Base-by-base conservation (phyloP, 2,329 filamentous ascomycete genomes). In the Polytolypa hystricis region DNA sequence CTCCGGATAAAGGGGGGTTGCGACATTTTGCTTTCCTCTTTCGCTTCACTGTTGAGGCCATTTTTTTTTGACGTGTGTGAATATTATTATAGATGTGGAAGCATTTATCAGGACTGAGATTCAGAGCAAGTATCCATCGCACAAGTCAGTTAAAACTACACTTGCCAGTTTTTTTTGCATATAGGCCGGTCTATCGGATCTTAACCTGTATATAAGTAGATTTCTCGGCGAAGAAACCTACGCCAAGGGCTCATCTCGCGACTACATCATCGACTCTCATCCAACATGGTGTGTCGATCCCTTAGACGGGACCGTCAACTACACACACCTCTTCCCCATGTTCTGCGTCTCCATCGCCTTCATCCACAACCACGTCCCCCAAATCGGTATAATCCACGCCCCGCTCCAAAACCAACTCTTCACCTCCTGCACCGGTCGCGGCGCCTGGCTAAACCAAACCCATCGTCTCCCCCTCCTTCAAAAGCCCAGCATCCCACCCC, bases 201-300 rank as follows among this genome's bases (percentile, higher is more conserved):
- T n/a, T n/a, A n/a, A n/a, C n/a, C n/a, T n/a, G n/a, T n/a, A n/a
- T n/a, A n/a, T 25, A 7, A n/a, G 21, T 17, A 81, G 78, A 32
- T 87, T 87, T 55, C 68, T 86, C 25, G 81, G 82, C 42, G 82
- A 87, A 58, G 82, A 87, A 55, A 74, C 74, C 0, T 86, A 86
- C 55, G 79, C 77, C 29, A 75, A 77, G 49, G 76, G 79, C 25
- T 54, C 71, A 17, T 77, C 79, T 0, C 74, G 77, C 48, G 66
- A 76, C 30, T 86, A 85, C 51, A 69, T 85, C 4, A 76, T 86
- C 42, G 64, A 70, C 28, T 60, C 61, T 26, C 48, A 60, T 1
- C 81, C 81, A 29, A 84, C 81, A 20, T 86, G 81, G 82, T 75
- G 78, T 49, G 70, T 86, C 27, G 82, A 87, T 56, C 81, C 82